phyloP scores from a whole-genome alignment of 768 basidiomycete species.

The Lactifluus echinatus region DNA sequence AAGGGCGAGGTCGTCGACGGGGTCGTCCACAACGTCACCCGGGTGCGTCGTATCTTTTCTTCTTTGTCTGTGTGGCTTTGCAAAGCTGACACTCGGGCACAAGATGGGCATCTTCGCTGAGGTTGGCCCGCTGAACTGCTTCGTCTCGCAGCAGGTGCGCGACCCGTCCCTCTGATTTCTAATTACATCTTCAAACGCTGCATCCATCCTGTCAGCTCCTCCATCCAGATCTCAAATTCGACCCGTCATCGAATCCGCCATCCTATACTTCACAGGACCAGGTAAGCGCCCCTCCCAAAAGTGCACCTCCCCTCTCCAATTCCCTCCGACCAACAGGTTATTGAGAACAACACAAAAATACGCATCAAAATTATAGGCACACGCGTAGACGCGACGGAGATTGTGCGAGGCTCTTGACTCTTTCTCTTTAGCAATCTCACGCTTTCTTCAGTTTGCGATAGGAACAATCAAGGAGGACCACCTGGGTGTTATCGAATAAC shows the following conservation, averaged over 20 bases:
- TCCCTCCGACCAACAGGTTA: conserved; percentile 45
- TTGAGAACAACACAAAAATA: conserved; percentile 87
- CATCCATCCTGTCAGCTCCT: conserved; percentile 63
- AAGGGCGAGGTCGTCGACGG: conserved; percentile 98
- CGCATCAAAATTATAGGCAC: conserved; percentile 98
- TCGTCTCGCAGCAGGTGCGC: conserved; percentile 90
- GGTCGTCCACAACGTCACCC: conserved; percentile 90
- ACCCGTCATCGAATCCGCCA: conserved; percentile 95
- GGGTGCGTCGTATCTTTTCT: conserved; percentile 44
- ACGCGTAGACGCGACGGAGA: conserved; percentile 94
- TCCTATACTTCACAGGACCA: conserved; percentile 89
- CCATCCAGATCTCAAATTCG: conserved; percentile 89
- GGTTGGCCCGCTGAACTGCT: conserved; percentile 88
- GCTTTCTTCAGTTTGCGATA: conserved; percentile 71
- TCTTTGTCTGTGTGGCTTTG: no score
- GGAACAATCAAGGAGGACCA: conserved; percentile 98
- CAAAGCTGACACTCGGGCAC: neutral
- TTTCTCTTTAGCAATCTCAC: neutral
- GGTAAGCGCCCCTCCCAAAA: conserved; percentile 32
- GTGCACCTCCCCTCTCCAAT: neutral
- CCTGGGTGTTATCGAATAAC: conserved; percentile 79
- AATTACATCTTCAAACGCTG: neutral
- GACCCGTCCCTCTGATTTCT: neutral
- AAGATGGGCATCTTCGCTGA: conserved; percentile 99
- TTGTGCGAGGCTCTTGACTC: conserved; percentile 45